Evolutionary conservation across 2,329 filamentous ascomycete species (phyloP).

Genomic region (Trichoderma gracile): DNA sequence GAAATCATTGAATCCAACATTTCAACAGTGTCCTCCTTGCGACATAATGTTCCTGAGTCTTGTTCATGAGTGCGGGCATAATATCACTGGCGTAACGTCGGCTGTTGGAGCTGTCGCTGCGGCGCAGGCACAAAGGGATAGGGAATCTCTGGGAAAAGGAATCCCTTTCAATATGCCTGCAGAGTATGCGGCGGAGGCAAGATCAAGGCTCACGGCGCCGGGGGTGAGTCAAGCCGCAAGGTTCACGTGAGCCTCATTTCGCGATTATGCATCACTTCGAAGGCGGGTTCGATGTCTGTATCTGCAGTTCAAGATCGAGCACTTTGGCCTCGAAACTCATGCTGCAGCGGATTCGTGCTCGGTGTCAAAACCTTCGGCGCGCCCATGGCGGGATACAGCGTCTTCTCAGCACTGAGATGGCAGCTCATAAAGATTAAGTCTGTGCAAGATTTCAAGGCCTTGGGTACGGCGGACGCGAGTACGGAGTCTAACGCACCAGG

Average conservation of each 20-base stretch:
- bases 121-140: constrained; percentile 45
- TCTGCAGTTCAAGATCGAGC: too few relatives aligned
- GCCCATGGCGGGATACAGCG: too few relatives aligned
- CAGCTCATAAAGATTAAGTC: too few relatives aligned
- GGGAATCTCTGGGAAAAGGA: constrained; percentile 46
- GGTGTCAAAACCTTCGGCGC: too few relatives aligned
- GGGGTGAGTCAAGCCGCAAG: constrained; percentile 37
- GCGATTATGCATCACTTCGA: constrained; percentile 39
- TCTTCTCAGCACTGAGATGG: too few relatives aligned
- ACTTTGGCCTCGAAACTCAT: too few relatives aligned
- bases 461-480: constrained; percentile 52
- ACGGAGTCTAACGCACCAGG: constrained; percentile 52
- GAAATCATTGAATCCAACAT: too few relatives aligned
- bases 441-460: too few relatives aligned
- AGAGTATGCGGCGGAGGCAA: constrained; percentile 48
- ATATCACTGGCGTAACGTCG: constrained; percentile 52
- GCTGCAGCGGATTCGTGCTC: too few relatives aligned
- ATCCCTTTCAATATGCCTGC: constrained; percentile 53
- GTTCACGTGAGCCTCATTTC: constrained; percentile 31
- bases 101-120: constrained; percentile 50
- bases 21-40: too few relatives aligned
- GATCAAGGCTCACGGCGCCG: constrained; percentile 44
- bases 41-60: constrained; percentile 51
- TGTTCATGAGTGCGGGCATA: constrained; percentile 58
- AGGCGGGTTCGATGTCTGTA: too few relatives aligned